phyloP scores from a whole-genome alignment of 352 stramenopile species.

The Thalassiosira delicatula region DNA sequence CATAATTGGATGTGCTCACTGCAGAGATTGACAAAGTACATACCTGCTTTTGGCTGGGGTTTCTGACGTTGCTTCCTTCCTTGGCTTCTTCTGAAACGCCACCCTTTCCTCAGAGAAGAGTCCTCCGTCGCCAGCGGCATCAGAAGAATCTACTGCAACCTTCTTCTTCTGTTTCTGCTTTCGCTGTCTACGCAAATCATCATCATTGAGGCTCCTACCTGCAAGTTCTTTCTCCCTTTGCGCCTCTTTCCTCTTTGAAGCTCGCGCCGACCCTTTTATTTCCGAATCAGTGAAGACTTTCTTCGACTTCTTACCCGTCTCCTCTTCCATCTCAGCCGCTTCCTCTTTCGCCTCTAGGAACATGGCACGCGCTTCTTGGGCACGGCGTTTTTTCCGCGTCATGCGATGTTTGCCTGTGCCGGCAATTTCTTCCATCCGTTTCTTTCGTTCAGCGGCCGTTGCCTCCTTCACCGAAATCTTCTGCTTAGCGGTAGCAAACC shows the following conservation, averaged over 20 bases:
- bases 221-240: conserved; percentile 54
- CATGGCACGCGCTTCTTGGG: conserved; percentile 68
- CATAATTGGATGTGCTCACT: too few relatives aligned
- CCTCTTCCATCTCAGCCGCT: conserved; percentile 43
- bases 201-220: conserved; percentile 70
- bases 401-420: conserved; percentile 82
- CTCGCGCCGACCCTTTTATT: conserved; percentile 68
- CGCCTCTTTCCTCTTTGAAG: conserved; percentile 57
- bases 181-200: conserved; percentile 61
- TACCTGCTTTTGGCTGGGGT: conserved; percentile 52
- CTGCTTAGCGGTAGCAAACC: conserved; percentile 77
- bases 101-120: conserved; percentile 83
- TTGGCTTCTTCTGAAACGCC: conserved; percentile 68
- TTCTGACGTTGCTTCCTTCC: conserved; percentile 51
- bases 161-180: conserved; percentile 51
- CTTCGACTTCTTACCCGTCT: conserved; percentile 65
- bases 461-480: conserved; percentile 71
- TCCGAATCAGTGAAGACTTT: conserved; percentile 58
- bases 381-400: conserved; percentile 82
- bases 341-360: conserved; percentile 63
- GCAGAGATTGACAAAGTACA: background rate
- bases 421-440: conserved; percentile 74
- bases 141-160: conserved; percentile 40
- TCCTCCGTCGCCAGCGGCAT: conserved; percentile 76
- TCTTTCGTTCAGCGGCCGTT: conserved; percentile 64